phyloP scores from a whole-genome alignment of 768 basidiomycete species.

The Termitomyces titanicus region DNA sequence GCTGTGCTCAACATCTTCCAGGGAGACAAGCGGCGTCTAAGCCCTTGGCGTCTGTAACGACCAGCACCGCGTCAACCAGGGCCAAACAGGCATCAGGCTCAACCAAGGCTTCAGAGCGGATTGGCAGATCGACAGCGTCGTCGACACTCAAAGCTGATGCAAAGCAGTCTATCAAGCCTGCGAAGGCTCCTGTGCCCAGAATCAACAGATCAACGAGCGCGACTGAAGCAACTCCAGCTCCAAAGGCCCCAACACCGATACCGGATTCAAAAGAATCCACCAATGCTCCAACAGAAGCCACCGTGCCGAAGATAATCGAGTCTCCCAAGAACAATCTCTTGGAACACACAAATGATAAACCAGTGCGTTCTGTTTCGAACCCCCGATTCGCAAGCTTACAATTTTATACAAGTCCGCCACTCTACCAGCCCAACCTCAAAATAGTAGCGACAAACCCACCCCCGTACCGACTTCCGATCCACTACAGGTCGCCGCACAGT shows the following conservation, averaged over 20 bases:
- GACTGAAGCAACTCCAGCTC: background rate
- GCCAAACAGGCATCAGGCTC: slow-evolving; percentile 10
- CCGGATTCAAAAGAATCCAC: background rate
- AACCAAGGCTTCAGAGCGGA: background rate
- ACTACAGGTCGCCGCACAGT: slow-evolving; percentile 47
- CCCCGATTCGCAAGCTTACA: background rate
- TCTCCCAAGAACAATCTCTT: background rate
- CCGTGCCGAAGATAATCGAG: too few relatives aligned
- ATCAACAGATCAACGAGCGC: background rate
- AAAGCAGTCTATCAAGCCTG: background rate
- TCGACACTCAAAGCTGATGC: background rate
- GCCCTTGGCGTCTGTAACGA: slow-evolving; percentile 12
- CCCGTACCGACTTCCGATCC: slow-evolving; percentile 31
- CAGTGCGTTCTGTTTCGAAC: background rate
- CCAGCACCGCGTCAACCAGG: slow-evolving; percentile 7
- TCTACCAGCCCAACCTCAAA: background rate
- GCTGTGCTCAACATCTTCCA: slow-evolving; percentile 22
- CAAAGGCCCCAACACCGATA: background rate
- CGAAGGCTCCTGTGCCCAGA: background rate
- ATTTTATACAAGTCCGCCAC: slow-evolving; percentile 1
- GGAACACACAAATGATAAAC: background rate
- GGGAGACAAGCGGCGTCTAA: slow-evolving; percentile 22
- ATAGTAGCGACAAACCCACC: background rate
- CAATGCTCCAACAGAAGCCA: background rate
- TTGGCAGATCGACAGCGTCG: background rate